Percentiles rank a stretch among this genome's conserved stretches.
Conservation (phyloP, 2,329 filamentous ascomycete species). For the Teratosphaeria epicoccoides region DNA sequence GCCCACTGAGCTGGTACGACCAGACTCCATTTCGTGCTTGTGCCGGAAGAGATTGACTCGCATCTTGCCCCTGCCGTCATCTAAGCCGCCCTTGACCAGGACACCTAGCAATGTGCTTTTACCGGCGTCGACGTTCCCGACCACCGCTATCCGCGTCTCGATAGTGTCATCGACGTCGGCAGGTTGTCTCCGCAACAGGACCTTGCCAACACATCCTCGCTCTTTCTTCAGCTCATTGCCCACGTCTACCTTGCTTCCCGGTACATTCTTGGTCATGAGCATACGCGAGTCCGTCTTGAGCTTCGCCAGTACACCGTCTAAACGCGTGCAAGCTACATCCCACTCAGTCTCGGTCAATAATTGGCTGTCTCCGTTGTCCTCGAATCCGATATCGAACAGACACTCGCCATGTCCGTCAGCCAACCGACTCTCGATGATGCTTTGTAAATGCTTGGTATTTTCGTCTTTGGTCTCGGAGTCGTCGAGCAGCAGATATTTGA, state of each 20-base stretch:
- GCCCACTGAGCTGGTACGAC: conserved; percentile 87
- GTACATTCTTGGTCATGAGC: conserved; percentile 78
- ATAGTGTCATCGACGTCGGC: conserved; percentile 74
- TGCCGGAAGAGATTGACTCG: conserved; percentile 94
- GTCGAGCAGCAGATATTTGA: conserved; percentile 67
- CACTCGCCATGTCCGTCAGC: conserved; percentile 80
- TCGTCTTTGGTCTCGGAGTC: conserved; percentile 41
- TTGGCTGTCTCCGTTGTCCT: conserved; percentile 83
- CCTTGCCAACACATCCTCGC: conserved; percentile 69
- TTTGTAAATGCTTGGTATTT: conserved; percentile 51
- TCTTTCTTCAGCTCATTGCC: conserved; percentile 53
- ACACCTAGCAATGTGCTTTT: conserved; percentile 96
- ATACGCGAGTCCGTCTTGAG: conserved; percentile 66
- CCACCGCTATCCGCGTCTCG: conserved; percentile 90
- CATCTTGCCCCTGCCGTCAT: conserved; percentile 87
- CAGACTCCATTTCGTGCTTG: conserved; percentile 95
- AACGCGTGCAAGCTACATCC: conserved; percentile 56
- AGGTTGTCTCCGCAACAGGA: conserved; percentile 69
- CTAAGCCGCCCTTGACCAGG: conserved; percentile 85
- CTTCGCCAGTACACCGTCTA: conserved; percentile 54
- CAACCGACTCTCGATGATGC: conserved; percentile 57
- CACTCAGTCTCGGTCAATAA: conserved; percentile 63
- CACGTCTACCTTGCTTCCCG: conserved; percentile 62
- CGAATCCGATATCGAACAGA: conserved; percentile 83
- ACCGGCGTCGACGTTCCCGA: conserved; percentile 93